phyloP scores from a whole-genome alignment of 2,329 filamentous ascomycete species.

The Botryosphaeria agaves region DNA sequence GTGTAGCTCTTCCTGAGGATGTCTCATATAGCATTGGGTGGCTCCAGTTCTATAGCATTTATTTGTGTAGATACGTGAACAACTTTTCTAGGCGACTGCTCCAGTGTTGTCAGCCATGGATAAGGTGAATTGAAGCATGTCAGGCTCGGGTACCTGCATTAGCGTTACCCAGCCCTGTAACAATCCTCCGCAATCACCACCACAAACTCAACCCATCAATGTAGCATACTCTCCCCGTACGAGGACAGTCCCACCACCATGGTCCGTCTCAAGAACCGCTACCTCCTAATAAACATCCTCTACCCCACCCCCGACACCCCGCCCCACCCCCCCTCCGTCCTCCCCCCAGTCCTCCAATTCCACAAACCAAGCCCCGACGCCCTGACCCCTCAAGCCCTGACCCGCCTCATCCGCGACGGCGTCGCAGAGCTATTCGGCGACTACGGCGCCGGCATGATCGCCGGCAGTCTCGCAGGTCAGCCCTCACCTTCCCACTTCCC shows the following conservation, averaged over 20 bases:
- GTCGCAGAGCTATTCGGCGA: conserved; percentile 69
- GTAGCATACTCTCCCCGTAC: too few relatives aligned
- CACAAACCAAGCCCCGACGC: conserved; percentile 61
- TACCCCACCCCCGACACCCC: conserved; percentile 45
- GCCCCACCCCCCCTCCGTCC: conserved; percentile 18
- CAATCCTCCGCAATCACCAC: too few relatives aligned
- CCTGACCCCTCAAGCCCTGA: conserved; percentile 47
- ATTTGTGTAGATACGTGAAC: too few relatives aligned
- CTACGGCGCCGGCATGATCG: conserved; percentile 62
- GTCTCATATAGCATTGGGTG: too few relatives aligned
- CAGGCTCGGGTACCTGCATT: too few relatives aligned
- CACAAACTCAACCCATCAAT: too few relatives aligned
- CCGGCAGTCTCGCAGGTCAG: conserved; percentile 50
- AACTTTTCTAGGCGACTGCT: too few relatives aligned
- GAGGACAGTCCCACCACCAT: conserved; percentile 37
- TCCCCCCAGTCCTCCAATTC: conserved; percentile 49
- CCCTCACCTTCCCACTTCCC: background rate
- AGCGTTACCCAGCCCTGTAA: too few relatives aligned
- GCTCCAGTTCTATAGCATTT: too few relatives aligned
- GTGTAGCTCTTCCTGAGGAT: too few relatives aligned
- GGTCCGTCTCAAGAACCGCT: conserved; percentile 94
- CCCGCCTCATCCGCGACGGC: conserved; percentile 52
- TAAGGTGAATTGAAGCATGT: too few relatives aligned
- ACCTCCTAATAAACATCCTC: conserved; percentile 84
- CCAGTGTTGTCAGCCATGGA: too few relatives aligned